Percentiles rank a stretch among this genome's conserved stretches.
Evolutionary conservation across 2,329 filamentous ascomycete species (phyloP).

Genomic region (Pestalotiopsis sp.): DNA sequence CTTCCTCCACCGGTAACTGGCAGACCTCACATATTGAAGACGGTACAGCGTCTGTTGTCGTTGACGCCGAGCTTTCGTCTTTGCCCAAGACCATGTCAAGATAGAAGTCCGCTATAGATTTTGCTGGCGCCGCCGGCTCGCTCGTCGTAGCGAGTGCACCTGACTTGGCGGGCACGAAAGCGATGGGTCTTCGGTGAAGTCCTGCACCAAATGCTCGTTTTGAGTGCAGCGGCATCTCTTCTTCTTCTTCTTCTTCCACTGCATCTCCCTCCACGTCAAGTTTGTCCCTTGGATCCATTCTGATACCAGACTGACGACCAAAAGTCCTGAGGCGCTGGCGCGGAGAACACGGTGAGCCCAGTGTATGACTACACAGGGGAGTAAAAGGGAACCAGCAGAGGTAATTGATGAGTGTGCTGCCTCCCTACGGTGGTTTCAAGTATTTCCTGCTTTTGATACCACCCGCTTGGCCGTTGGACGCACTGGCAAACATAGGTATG

Average conservation of each 20-base stretch:
- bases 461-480: no score
- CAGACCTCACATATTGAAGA: conserved; percentile 57
- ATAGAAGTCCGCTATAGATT: conserved; percentile 60
- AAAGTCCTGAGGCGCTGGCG: not conserved
- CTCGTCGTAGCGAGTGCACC: conserved; percentile 31
- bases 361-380: not conserved
- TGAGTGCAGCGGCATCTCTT: conserved; percentile 55
- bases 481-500: not conserved
- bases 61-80: conserved; percentile 24
- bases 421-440: not conserved
- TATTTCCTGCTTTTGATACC: not conserved
- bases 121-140: conserved; percentile 25
- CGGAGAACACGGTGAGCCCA: not conserved
- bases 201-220: conserved; percentile 58
- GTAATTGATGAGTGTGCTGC: not conserved
- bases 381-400: not conserved
- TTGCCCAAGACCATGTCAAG: conserved; percentile 66
- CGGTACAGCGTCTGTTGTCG: conserved; percentile 16
- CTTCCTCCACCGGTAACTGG: conserved; percentile 51
- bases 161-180: conserved; percentile 58
- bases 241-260: conserved; percentile 30
- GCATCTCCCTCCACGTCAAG: conserved; percentile 18
- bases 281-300: conserved; percentile 22
- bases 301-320: not conserved
- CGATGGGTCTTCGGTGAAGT: conserved; percentile 53